These are phyloP conservation scores for Venustampulla echinocandica DNA, from an alignment of 495 filamentous ascomycete genomes.

Conservation along the genomic window DNA sequence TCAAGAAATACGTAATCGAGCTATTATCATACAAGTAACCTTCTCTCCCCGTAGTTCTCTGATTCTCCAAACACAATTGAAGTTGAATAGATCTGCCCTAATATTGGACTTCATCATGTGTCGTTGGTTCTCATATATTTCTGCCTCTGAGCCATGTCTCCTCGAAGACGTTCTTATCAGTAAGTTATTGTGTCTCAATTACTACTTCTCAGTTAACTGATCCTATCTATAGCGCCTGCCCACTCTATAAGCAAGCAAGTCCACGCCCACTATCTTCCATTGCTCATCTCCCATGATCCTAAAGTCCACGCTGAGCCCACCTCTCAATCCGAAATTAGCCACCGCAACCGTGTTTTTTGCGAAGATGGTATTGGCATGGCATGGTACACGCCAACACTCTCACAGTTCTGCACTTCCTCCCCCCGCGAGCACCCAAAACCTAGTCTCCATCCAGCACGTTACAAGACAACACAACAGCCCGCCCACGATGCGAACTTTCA, in stretches of 20 bases:
- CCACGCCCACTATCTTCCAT: slow-evolving; percentile 40
- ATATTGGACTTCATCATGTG: slow-evolving; percentile 20
- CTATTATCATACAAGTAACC: too few relatives aligned
- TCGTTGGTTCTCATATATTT: slow-evolving; percentile 28
- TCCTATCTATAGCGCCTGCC: slow-evolving; percentile 15
- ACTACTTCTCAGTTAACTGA: too few relatives aligned
- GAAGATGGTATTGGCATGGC: slow-evolving; percentile 38
- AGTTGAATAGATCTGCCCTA: too few relatives aligned
- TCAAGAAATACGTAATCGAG: too few relatives aligned
- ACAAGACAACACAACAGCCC: slow-evolving; percentile 38
- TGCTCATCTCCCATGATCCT: slow-evolving; percentile 34
- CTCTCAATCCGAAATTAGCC: slow-evolving; percentile 27
- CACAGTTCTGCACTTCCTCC: slow-evolving; percentile 11
- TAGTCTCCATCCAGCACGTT: slow-evolving; percentile 33
- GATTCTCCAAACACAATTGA: too few relatives aligned
- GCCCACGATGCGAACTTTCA: slow-evolving; percentile 41
- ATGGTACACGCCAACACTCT: slow-evolving; percentile 17
- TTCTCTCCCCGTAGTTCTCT: too few relatives aligned
- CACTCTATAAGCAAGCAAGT: slow-evolving; percentile 38
- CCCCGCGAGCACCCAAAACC: slow-evolving; percentile 11
- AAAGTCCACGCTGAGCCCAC: slow-evolving; percentile 20
- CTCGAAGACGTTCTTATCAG: slow-evolving; percentile 29
- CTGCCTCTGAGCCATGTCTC: slow-evolving; percentile 23
- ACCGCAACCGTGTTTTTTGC: slow-evolving; percentile 40
- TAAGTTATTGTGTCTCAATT: too few relatives aligned